Evolutionary conservation across 768 basidiomycete genomes (phyloP), one percentile per base, ranked within the genome.

Genomic region (Mrakia gelida): DNA sequence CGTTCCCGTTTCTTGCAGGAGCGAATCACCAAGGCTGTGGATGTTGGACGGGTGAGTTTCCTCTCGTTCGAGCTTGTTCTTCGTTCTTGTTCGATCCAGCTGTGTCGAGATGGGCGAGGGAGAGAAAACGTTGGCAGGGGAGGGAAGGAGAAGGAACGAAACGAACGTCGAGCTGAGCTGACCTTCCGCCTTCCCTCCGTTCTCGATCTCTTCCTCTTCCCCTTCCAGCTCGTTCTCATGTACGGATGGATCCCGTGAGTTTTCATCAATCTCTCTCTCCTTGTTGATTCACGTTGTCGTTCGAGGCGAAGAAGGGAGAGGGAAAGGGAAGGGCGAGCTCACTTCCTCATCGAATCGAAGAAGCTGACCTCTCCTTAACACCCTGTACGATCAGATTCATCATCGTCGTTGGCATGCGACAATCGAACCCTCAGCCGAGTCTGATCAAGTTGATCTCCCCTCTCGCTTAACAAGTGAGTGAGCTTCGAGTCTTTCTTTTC

Each of bases 201-300:
- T n/a, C 49, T 45, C 26, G 52, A 43, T 26, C 38, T 49, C 23
- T 38, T 34, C 67, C 38, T 59, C 43, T 26, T 61, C 0, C 70
- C 54, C 38, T 15, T 26, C 45, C 34, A 78, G 77, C 56, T 63
- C 23, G 77, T 65, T 11, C 54, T 74, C 30, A 78, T 78, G 77
- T 78, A 78, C 73, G 78, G 78, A 26, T 79, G 78, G 78, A 79
- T 79, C 70, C 78, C 78, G 73, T 79, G 26, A 23, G 78, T 73
- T 18, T 13, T 3, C 13, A 52, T 34, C 13, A 61, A 10, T 28
- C n/a, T 63, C 74, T 16, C n/a, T n/a, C n/a, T n/a, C n/a, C n/a
- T n/a, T n/a, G n/a, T n/a, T n/a, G n/a, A n/a, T n/a, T n/a, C n/a
- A n/a, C n/a, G n/a, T n/a, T n/a, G n/a, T n/a, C n/a, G n/a, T n/a